A percentile compares a stretch with the other conserved stretches of the same genome.
These are phyloP conservation scores for Coelastrella sp. DNA, from an alignment of 139 green algal genomes.

Conservation along the genomic window DNA sequence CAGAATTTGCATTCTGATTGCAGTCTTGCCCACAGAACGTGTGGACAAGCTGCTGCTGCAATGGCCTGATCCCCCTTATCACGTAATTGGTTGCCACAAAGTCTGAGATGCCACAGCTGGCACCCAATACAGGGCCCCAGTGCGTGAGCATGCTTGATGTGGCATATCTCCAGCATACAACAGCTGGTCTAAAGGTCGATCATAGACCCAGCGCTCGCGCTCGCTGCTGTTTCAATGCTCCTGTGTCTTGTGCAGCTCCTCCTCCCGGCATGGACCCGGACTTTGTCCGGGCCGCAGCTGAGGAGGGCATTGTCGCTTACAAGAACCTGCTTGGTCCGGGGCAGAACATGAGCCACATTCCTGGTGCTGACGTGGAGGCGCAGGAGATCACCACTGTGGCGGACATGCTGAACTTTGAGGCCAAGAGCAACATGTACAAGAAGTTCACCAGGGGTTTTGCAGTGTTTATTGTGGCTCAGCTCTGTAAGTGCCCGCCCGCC, in stretches of 20 bases:
- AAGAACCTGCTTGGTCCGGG: slow-evolving; percentile 35
- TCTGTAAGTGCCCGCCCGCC: neutral
- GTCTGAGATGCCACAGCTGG: no score
- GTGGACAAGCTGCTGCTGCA: no score
- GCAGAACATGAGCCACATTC: slow-evolving; percentile 40
- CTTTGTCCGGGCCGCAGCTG: neutral
- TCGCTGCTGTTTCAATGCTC: neutral
- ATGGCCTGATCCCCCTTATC: no score
- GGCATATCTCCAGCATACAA: neutral
- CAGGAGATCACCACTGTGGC: slow-evolving; percentile 52
- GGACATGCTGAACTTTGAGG: slow-evolving; percentile 52
- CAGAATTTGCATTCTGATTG: no score
- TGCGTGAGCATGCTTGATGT: neutral
- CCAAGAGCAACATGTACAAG: slow-evolving; percentile 49
- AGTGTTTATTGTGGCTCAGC: slow-evolving; percentile 36
- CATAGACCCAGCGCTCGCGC: neutral
- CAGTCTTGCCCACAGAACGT: no score
- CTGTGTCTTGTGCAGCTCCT: neutral
- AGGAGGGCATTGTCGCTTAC: slow-evolving; percentile 39
- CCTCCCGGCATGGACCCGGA: slow-evolving; percentile 21
- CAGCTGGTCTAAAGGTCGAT: neutral
- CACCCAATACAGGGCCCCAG: no score
- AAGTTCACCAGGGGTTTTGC: slow-evolving; percentile 46
- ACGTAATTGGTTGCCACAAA: no score
- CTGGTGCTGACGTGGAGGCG: slow-evolving; percentile 45